phyloP scores from a whole-genome alignment of 306 rosid species.

The Notholithocarpus densiflorus region DNA sequence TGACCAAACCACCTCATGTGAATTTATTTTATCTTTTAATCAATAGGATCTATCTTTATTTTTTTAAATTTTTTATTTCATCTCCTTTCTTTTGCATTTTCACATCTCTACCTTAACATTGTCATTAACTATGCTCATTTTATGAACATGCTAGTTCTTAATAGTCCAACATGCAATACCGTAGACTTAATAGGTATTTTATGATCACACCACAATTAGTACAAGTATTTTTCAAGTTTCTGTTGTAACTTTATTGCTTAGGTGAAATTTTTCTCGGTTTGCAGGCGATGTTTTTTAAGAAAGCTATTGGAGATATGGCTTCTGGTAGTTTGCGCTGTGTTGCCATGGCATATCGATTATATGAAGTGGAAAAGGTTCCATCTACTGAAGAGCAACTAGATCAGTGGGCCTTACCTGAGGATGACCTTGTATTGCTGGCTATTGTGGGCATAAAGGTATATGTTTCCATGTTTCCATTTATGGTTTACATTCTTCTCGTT shows the following conservation, averaged over 20 bases:
- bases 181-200: neutral
- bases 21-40: too few species aligned
- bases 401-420: slow-evolving; percentile 79
- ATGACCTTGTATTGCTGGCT: slow-evolving; percentile 76
- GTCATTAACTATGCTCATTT: too few species aligned
- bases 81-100: too few species aligned
- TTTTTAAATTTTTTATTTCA: too few species aligned
- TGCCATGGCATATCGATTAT: slow-evolving; percentile 71
- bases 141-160: too few species aligned
- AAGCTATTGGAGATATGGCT: slow-evolving; percentile 81
- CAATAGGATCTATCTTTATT: too few species aligned
- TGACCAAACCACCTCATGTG: too few species aligned
- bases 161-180: neutral
- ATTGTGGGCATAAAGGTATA: slow-evolving; percentile 84
- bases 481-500: neutral
- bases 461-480: neutral
- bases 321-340: slow-evolving; percentile 68
- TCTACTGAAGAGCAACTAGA: slow-evolving; percentile 59
- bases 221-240: neutral
- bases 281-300: slow-evolving; percentile 52
- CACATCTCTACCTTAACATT: too few species aligned
- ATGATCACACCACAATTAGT: neutral
- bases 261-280: slow-evolving; percentile 12
- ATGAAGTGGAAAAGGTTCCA: slow-evolving; percentile 54
- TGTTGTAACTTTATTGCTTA: neutral